Conservation (phyloP, 768 basidiomycete genomes). For the Lactifluus hygrophoroides region DNA sequence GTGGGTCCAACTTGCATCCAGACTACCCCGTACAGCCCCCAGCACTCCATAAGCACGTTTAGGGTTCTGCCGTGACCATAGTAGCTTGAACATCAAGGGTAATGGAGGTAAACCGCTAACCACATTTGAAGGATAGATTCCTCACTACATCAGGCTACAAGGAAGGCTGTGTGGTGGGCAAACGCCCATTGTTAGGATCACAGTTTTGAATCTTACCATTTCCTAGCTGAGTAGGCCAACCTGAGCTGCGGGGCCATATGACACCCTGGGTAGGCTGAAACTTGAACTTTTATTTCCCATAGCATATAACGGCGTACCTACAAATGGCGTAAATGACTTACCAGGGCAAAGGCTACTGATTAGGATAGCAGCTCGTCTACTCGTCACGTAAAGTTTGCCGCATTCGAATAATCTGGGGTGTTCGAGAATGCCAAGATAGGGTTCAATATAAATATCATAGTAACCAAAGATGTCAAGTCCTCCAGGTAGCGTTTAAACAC, state of each 20-base stretch:
- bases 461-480: neutral
- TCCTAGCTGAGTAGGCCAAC: neutral
- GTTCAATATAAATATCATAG: neutral
- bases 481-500: neutral
- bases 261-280: neutral
- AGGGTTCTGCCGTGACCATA: neutral
- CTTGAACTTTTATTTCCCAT: neutral
- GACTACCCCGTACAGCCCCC: slow-evolving; percentile 2
- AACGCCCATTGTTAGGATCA: neutral
- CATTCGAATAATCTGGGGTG: neutral
- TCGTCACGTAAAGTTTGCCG: neutral
- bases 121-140: neutral
- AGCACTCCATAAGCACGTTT: neutral
- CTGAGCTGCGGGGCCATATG: neutral
- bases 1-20: neutral
- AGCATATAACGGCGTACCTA: neutral
- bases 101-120: neutral
- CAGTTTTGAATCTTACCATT: neutral
- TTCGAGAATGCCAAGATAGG: neutral
- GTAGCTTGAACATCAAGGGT: neutral
- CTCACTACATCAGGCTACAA: neutral
- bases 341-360: neutral
- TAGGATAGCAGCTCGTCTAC: neutral
- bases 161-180: neutral
- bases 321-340: neutral